Conservation (phyloP, 805 yeast genomes). For the Metschnikowia chrysomelidarum region DNA sequence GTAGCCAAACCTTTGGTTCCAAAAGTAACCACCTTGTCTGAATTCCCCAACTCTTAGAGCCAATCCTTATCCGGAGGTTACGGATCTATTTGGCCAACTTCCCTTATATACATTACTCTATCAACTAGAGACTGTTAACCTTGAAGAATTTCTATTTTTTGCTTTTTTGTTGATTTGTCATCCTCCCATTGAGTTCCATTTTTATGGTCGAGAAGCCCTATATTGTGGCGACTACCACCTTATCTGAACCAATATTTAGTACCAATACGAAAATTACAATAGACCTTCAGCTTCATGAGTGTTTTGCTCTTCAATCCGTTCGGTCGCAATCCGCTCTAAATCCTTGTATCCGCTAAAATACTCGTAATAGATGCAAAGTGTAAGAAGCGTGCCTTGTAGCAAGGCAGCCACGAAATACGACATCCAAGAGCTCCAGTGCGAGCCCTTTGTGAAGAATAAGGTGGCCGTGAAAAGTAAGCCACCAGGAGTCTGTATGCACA, state of each 20-base stretch:
- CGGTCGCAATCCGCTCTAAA: conserved; percentile 12
- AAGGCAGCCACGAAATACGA: conserved; percentile 72
- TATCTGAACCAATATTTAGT: too few species aligned
- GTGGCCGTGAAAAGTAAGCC: conserved; percentile 80
- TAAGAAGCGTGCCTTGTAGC: conserved; percentile 59
- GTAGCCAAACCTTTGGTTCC: too few species aligned
- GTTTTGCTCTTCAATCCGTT: conserved; percentile 14
- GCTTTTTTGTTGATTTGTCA: background rate
- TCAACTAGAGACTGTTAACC: too few species aligned
- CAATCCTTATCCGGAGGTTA: too few species aligned
- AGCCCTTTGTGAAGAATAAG: conserved; percentile 66
- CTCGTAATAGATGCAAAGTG: conserved; percentile 57
- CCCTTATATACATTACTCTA: too few species aligned
- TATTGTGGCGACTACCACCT: too few species aligned
- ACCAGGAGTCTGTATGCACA: conserved; percentile 88
- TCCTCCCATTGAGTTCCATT: too few species aligned
- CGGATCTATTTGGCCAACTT: too few species aligned
- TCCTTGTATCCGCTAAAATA: conserved; percentile 12
- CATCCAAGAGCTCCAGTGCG: conserved; percentile 85
- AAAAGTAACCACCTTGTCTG: too few species aligned
- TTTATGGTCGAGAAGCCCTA: too few species aligned
- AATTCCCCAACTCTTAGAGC: too few species aligned
- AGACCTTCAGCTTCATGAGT: conserved; percentile 1
- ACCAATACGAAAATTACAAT: background rate
- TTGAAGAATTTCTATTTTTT: too few species aligned